Evolutionary conservation across 495 filamentous ascomycete species (phyloP), one percentile per base, ranked within the genome.

Genomic region (Chaetomium cochliodes): DNA sequence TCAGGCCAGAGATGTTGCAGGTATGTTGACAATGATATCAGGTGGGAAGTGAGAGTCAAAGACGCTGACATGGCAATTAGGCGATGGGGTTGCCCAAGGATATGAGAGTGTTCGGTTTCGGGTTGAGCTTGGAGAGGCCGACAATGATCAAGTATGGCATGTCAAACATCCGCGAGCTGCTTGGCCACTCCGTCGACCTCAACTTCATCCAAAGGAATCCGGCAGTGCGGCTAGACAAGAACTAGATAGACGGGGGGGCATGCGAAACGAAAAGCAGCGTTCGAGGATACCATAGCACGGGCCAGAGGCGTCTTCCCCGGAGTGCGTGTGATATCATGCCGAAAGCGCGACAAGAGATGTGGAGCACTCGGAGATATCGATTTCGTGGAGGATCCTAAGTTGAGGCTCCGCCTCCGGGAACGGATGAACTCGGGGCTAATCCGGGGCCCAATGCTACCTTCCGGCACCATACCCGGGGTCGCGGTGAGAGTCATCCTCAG

Each of bases 141-240:
- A 98, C 94, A 11, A 98, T 97, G 94, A 98, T 98, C 72, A 94
- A 96, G 73, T 94, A 93, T 71, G 88, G 83, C 56, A 90, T 93
- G 84, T 80, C 78, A 60, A 94, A 94, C 71, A 94, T 94, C 69
- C 87, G 91, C 73, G 91, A 93, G 75, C 80, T 96, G 61, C 79
- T 94, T 47, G 91, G 91, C 8, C 91, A 94, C 78, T 91, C 92
- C 74, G 88, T 93, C 52, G 88, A 94, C 73, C 78, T 94, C 64
- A 84, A 87, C 72, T 90, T 93, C 74, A 87, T 94, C 54, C 86
- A 93, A 77, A 87, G 79, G 65, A 93, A 91, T 74, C 86, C 90
- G n/a, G 91, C 91, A 5, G 86, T 94, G 58, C 84, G 90, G 75
- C 77, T 93, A 76, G 90, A 92, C 70, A 90, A 89, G 75, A 80